Base-by-base conservation (phyloP, 139 green algal genomes). In the Astrephomene gubernaculifera region DNA sequence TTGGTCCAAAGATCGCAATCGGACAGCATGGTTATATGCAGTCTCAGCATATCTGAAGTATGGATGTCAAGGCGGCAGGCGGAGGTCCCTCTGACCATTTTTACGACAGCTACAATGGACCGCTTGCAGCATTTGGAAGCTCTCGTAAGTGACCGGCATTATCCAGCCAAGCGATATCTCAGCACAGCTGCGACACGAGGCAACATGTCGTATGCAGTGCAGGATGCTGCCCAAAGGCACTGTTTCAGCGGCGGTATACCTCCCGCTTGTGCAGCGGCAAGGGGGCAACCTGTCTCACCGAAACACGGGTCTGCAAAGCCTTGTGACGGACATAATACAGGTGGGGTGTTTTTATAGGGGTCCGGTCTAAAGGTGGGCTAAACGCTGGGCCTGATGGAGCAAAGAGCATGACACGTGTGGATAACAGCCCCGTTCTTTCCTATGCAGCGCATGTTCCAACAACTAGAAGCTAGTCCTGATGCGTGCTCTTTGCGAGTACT, bases 71-170 rank as follows among this genome's bases (percentile, higher is more conserved):
- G 14, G 31, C 38, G 67, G 31, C 3, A 65, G 6, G 24, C 25
- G 49, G 6, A 49, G 25, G 29, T 53, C 21, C 72, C 72, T 12
- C 36, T 88, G 33, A 91, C 87, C 22, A 79, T 91, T 22, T 82
- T 89, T n/a, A 89, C 76, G 33, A 86, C 81, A 8, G 54, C 86
- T 21, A 91, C 86, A 24, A 61, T 86, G 4, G 83, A 78, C 78
- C 82, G 87, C 17, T 49, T 91, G 27, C 67, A 88, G 35, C 87
- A 91, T 43, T 74, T 91, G 44, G 78, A 91, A 33, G 67, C 74
- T 17, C 83, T 89, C 7, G 72, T 86, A 67, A 65, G 29, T 22
- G 14, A 33, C 57, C 22, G 29, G 14, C 57, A n/a, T n/a, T n/a
- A n/a, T n/a, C n/a, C n/a, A n/a, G n/a, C n/a, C n/a, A n/a, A n/a